Percentiles rank a stretch among this genome's conserved stretches.
These are phyloP conservation scores for Clarireedia monteithiana DNA, from an alignment of 2,329 filamentous ascomycete genomes.

Conservation along the genomic window DNA sequence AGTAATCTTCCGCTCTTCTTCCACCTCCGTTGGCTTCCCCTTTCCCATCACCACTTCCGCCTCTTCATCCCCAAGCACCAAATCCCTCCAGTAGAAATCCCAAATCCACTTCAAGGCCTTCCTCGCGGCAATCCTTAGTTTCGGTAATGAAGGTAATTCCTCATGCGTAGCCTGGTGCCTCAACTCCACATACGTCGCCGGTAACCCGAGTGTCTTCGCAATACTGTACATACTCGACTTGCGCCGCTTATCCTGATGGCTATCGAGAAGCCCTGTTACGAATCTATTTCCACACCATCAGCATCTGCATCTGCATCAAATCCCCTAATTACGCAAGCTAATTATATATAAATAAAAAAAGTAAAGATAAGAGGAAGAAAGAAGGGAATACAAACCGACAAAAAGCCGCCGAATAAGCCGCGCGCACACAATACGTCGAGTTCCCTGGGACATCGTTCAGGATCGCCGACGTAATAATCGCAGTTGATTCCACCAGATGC, in stretches of 20 bases:
- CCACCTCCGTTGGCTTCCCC: slow-evolving; percentile 13
- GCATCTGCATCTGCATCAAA: neutral
- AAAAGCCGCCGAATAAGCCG: slow-evolving; percentile 68
- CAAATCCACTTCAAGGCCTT: slow-evolving; percentile 79
- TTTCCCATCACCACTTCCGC: neutral
- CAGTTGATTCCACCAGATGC: slow-evolving; percentile 72
- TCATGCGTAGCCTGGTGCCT: slow-evolving; percentile 88
- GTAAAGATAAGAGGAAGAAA: too few relatives aligned
- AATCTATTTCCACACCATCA: slow-evolving; percentile 43
- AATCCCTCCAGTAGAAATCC: slow-evolving; percentile 71
- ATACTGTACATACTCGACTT: slow-evolving; percentile 68
- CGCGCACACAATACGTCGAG: slow-evolving; percentile 49
- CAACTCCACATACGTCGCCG: slow-evolving; percentile 77
- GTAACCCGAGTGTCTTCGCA: slow-evolving; percentile 60
- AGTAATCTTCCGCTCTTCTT: slow-evolving; percentile 7
- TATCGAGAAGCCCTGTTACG: slow-evolving; percentile 72
- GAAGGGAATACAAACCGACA: slow-evolving; percentile 50
- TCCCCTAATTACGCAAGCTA: neutral
- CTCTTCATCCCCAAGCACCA: slow-evolving; percentile 25
- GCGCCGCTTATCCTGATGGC: slow-evolving; percentile 57
- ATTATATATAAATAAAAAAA: too few relatives aligned
- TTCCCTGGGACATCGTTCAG: slow-evolving; percentile 47
- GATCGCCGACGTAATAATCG: slow-evolving; percentile 61
- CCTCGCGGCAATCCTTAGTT: slow-evolving; percentile 60
- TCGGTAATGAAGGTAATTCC: slow-evolving; percentile 67